A percentile compares a stretch with the other conserved stretches of the same genome.
These are phyloP conservation scores for rapeseed (Brassica napus) DNA, from an alignment of 345 rosid genomes.

Conservation along the genomic window Da-Ae NC_063436.1:72001-72500, in stretches of 20 bases:
- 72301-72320: conserved; percentile 56
- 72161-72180: conserved; percentile 37
- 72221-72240: conserved; percentile 43
- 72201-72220: conserved; percentile 47
- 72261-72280: conserved; percentile 46
- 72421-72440: conserved; percentile 56
- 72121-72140: conserved; percentile 47
- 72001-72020: conserved; percentile 33
- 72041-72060: conserved; percentile 45
- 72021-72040: conserved; percentile 46
- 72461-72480: neutral
- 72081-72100: conserved; percentile 33
- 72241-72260: conserved; percentile 50
- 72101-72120: conserved; percentile 40
- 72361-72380: conserved; percentile 53
- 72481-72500: neutral
- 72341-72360: conserved; percentile 55
- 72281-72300: conserved; percentile 53
- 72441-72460: conserved; percentile 12
- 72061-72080: conserved; percentile 42
- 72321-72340: conserved; percentile 46
- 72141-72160: conserved; percentile 40
- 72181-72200: conserved; percentile 45
- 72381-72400: conserved; percentile 49
- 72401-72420: conserved; percentile 44